Base-by-base conservation (phyloP, 2,329 filamentous ascomycete species). In the Stachybotrys chartarum region DNA sequence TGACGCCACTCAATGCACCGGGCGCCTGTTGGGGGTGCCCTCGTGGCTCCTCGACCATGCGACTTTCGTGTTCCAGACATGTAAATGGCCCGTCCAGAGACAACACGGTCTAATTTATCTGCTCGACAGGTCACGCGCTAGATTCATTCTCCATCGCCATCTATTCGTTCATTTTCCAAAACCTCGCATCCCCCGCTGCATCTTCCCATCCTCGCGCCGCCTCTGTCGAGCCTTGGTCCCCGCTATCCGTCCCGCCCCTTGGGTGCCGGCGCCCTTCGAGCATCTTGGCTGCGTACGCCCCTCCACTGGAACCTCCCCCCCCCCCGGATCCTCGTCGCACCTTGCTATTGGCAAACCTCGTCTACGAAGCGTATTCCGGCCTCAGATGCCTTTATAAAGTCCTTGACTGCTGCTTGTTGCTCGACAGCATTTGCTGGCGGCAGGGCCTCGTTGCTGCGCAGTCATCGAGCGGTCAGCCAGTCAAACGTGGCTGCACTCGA, bases 401-500 rank as follows among this genome's bases (percentile, higher is more conserved):
- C 5, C 35, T 10, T 5, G 35, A 5, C 14, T 42, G 35, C 45
- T 24, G 7, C 45, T 47, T 24, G 45, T 47, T 24, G 45, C 18
- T 47, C 4, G 18, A 17, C n/a, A 47, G 45, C 45, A 47, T 47
- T n/a, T 24, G 24, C 24, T 24, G 45, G 17, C 45, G 16, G 11
- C 16, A 8, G 45, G 16, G 10, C 45, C 24, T 24, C 24, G 24
- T 24, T 47, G 16, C 18, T 47, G 45, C 18, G 45, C n/a, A n/a
- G 16, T 47, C 11, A 8, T 24, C 45, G 35, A 42, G 35, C 35
- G 35, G 35, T 42, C 35, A 42, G 35, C 35, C 5, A 10, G 35
- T 14, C 45, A 24, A 47, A 8, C 53, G 58, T 56, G 44, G 58
- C 53, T 60, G 57, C 66, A 68, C 71, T 78, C 75, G 74, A 80